phyloP scores from a whole-genome alignment of 441 rosid genomes.

The Gossypium davidsonii region DNA sequence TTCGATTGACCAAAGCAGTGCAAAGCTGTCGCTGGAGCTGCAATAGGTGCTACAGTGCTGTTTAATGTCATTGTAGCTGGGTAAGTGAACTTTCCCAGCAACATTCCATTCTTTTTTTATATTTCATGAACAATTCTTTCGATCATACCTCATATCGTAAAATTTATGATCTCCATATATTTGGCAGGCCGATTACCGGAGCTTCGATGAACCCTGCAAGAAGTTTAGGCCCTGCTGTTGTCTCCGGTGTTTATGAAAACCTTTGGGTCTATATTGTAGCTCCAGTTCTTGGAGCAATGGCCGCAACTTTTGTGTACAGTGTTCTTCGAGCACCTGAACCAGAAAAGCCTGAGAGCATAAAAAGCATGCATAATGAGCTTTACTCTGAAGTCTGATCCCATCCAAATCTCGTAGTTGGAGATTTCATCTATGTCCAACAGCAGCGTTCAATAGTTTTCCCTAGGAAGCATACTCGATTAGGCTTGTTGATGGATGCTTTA shows the following conservation, averaged over 20 bases:
- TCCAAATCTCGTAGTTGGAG: background rate
- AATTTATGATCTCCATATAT: background rate
- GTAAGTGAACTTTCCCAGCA: conserved; percentile 20
- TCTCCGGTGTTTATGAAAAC: conserved; percentile 34
- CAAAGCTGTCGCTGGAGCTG: conserved; percentile 32
- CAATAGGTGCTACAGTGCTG: conserved; percentile 32
- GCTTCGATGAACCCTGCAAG: conserved; percentile 66
- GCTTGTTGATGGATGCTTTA: background rate
- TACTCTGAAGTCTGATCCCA: conserved; percentile 26
- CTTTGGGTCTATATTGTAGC: conserved; percentile 43
- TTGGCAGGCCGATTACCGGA: conserved; percentile 52
- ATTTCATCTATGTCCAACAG: background rate
- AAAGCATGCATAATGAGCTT: conserved; percentile 24
- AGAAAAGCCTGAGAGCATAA: conserved; percentile 15
- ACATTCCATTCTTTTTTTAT: background rate
- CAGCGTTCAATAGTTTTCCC: background rate
- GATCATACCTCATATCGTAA: background rate
- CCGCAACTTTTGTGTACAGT: conserved; percentile 27
- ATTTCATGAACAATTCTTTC: background rate
- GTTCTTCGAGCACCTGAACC: conserved; percentile 33
- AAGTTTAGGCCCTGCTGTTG: conserved; percentile 53
- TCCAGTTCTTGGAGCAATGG: conserved; percentile 44
- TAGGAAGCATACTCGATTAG: background rate
- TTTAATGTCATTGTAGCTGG: conserved; percentile 39
- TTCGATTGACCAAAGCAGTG: conserved; percentile 24